These are phyloP conservation scores for Penstemon davidsonii DNA, from an alignment of 257 asterid genomes.

Conservation along the genomic window DNA sequence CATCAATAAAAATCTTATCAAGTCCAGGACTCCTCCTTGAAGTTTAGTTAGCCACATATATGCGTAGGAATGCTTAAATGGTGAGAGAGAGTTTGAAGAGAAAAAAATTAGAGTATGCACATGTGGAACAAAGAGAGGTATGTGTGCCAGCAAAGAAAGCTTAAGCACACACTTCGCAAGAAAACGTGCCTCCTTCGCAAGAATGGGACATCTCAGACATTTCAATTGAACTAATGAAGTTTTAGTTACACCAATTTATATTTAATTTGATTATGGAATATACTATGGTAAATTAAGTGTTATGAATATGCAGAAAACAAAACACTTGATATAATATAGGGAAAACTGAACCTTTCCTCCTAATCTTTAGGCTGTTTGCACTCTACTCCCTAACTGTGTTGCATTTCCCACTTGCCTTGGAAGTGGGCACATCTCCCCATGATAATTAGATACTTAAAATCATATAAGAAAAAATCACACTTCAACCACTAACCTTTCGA, in stretches of 20 bases:
- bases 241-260: conserved; percentile 1
- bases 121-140: background rate
- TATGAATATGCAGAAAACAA: conserved; percentile 8
- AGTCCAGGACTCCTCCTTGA: conserved; percentile 21
- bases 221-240: conserved; percentile 2
- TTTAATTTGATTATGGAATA: conserved; percentile 1
- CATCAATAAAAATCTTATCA: conserved; percentile 27
- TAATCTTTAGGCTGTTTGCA: too few species aligned
- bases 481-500: too few species aligned
- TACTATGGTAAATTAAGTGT: conserved; percentile 7
- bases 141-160: background rate
- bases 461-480: too few species aligned
- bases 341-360: too few species aligned
- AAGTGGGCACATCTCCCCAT: too few species aligned
- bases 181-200: background rate
- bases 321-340: background rate
- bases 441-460: too few species aligned
- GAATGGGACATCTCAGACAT: background rate
- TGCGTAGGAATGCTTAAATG: background rate
- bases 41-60: background rate
- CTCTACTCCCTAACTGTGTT: too few species aligned
- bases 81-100: conserved; percentile 6
- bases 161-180: background rate
- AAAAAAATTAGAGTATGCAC: background rate
- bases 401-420: too few species aligned